Conservation (phyloP, 331 rosid species). For the Quercus tomentella region DNA sequence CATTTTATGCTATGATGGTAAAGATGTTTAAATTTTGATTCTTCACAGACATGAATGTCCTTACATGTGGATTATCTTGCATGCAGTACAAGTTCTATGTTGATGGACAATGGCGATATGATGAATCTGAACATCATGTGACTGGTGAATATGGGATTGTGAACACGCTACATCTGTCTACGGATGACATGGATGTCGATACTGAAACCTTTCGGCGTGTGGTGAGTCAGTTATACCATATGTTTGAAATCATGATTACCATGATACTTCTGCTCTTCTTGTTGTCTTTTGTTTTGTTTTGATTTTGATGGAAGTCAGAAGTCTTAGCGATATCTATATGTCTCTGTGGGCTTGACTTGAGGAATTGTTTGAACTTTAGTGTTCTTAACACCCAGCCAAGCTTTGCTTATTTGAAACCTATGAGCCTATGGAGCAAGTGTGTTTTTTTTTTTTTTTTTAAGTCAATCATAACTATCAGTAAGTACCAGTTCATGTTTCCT, state of each 20-base stretch:
- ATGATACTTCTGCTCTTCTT: neutral
- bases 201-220: slow-evolving; percentile 60
- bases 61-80: slow-evolving; percentile 20
- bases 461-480: neutral
- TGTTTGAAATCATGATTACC: slow-evolving; percentile 9
- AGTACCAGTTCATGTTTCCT: neutral
- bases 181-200: slow-evolving; percentile 94
- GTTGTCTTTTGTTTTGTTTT: slow-evolving; percentile 1
- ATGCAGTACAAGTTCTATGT: slow-evolving; percentile 96
- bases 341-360: neutral
- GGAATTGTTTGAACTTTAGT: neutral
- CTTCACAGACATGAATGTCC: slow-evolving; percentile 15
- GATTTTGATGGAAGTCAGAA: neutral
- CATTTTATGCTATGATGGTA: neutral
- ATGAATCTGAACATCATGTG: slow-evolving; percentile 66
- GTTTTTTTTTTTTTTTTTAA: neutral
- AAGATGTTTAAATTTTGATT: slow-evolving; percentile 10
- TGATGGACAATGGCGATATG: slow-evolving; percentile 97
- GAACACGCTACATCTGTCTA: slow-evolving; percentile 66
- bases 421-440: slow-evolving; percentile 6
- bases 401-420: slow-evolving; percentile 1
- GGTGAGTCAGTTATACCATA: slow-evolving; percentile 44
- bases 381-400: neutral
- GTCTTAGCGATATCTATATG: neutral
- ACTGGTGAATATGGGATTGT: slow-evolving; percentile 78